Evolutionary conservation across 306 rosid genomes (phyloP).

Genomic region (Senna siamea): DNA sequence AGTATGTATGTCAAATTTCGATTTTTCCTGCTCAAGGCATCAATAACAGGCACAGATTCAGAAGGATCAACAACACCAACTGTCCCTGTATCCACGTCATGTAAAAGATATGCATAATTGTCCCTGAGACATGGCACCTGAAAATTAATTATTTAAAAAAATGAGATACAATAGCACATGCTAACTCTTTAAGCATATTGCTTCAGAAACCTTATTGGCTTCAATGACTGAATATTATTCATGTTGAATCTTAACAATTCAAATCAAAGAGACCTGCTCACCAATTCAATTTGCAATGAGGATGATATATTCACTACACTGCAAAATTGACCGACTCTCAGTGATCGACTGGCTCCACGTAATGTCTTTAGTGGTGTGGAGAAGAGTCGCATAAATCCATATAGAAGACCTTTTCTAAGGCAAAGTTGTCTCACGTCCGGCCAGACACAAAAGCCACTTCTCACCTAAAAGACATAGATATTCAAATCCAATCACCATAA

Average conservation of each 20-base stretch:
- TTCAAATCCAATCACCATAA: conserved; percentile 33
- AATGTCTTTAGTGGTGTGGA: conserved; percentile 82
- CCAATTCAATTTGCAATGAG: conserved; percentile 90
- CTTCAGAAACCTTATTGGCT: conserved; percentile 20
- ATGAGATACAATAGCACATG: neutral
- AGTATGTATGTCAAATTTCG: conserved; percentile 89
- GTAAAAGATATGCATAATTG: conserved; percentile 89
- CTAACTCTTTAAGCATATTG: neutral
- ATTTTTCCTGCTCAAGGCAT: conserved; percentile 79
- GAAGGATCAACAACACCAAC: conserved; percentile 99
- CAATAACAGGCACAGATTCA: conserved; percentile 80
- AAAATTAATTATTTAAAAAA: conserved; percentile 18
- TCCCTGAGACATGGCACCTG: conserved; percentile 94
- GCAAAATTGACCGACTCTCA: conserved; percentile 84
- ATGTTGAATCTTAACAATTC: neutral
- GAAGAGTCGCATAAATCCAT: conserved; percentile 76
- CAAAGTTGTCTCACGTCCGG: conserved; percentile 83
- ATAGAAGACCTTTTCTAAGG: conserved; percentile 71
- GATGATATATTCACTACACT: conserved; percentile 85
- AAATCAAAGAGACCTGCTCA: conserved; percentile 43
- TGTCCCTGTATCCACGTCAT: conserved; percentile 93
- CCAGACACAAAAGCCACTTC: conserved; percentile 71
- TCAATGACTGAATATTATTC: conserved; percentile 8
- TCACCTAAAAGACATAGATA: conserved; percentile 52
- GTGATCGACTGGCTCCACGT: conserved; percentile 89